phyloP scores from a whole-genome alignment of 352 stramenopile species.

The Salisapilia sapeloensis region DNA sequence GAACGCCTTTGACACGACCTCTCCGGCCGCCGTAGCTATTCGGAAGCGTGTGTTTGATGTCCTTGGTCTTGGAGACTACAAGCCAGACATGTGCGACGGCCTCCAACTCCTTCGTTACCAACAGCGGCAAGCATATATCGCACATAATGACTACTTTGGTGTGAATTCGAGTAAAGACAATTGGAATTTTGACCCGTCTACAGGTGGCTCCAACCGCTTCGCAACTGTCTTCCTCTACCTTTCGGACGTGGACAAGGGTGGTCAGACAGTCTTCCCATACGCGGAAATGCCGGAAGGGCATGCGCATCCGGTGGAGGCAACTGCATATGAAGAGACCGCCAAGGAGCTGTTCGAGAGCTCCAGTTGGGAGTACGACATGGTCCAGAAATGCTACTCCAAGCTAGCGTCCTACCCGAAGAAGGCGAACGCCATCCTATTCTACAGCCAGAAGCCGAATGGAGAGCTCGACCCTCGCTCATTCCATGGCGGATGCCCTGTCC shows the following conservation, averaged over 20 bases:
- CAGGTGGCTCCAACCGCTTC: slow-evolving; percentile 67
- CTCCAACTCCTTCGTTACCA: slow-evolving; percentile 93
- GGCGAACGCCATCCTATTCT: slow-evolving; percentile 93
- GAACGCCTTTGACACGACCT: slow-evolving; percentile 80
- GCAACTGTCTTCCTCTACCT: slow-evolving; percentile 75
- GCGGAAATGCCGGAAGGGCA: slow-evolving; percentile 54
- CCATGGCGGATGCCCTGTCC: slow-evolving; percentile 91
- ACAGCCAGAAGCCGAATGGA: slow-evolving; percentile 92
- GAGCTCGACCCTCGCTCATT: slow-evolving; percentile 72
- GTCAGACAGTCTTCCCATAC: slow-evolving; percentile 73
- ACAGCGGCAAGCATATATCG: slow-evolving; percentile 87
- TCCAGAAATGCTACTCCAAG: slow-evolving; percentile 58
- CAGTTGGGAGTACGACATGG: slow-evolving; percentile 64
- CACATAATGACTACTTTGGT: slow-evolving; percentile 89
- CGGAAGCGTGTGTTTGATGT: slow-evolving; percentile 82
- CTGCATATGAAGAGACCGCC: slow-evolving; percentile 20
- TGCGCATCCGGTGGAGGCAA: slow-evolving; percentile 22
- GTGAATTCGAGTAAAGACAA: slow-evolving; percentile 18
- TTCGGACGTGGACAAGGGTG: slow-evolving; percentile 55
- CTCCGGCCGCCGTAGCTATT: slow-evolving; percentile 43
- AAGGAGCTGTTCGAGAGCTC: slow-evolving; percentile 38
- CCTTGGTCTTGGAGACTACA: slow-evolving; percentile 81
- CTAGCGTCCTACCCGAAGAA: slow-evolving; percentile 65
- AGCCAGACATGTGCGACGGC: slow-evolving; percentile 85
- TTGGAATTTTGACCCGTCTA: slow-evolving; percentile 66